phyloP scores from a whole-genome alignment of 441 rosid genomes.

The Lepidium campestre region DNA sequence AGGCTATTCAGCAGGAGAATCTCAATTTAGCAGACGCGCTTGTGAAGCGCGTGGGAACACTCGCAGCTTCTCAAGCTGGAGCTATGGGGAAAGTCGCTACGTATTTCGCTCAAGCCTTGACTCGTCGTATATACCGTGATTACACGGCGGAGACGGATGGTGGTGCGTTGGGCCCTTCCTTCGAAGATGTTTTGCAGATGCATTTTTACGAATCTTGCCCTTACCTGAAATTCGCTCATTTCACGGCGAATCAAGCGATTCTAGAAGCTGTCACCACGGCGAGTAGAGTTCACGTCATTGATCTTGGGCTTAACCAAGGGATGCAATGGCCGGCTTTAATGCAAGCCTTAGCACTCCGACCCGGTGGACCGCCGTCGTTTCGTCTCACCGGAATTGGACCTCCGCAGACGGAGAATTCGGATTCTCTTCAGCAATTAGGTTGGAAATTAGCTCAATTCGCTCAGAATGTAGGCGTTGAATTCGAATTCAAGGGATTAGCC shows the following conservation, averaged over 20 bases:
- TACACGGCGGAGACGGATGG: conserved; percentile 34
- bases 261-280: conserved; percentile 47
- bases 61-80: conserved; percentile 55
- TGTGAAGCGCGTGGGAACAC: conserved; percentile 45
- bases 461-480: conserved; percentile 44
- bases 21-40: conserved; percentile 49
- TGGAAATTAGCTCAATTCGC: conserved; percentile 61
- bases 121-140: conserved; percentile 44
- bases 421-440: conserved; percentile 52
- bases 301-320: conserved; percentile 56
- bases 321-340: conserved; percentile 80
- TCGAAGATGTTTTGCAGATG: conserved; percentile 54
- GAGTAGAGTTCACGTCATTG: conserved; percentile 52
- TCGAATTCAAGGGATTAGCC: conserved; percentile 53
- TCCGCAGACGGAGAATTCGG: conserved; percentile 47
- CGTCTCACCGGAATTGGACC: conserved; percentile 63
- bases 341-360: conserved; percentile 60
- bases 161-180: conserved; percentile 26
- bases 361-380: conserved; percentile 57
- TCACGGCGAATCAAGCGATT: conserved; percentile 73
- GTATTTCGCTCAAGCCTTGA: conserved; percentile 50
- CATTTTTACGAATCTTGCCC: conserved; percentile 69
- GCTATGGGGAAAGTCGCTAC: conserved; percentile 76
- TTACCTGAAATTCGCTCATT: conserved; percentile 66
- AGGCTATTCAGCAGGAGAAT: conserved; percentile 51